Percentiles rank a stretch among this genome's conserved stretches.
These are phyloP conservation scores for Acanthamoeba healyi DNA, from an alignment of 208 protist genomes.

Conservation along the genomic window DNA sequence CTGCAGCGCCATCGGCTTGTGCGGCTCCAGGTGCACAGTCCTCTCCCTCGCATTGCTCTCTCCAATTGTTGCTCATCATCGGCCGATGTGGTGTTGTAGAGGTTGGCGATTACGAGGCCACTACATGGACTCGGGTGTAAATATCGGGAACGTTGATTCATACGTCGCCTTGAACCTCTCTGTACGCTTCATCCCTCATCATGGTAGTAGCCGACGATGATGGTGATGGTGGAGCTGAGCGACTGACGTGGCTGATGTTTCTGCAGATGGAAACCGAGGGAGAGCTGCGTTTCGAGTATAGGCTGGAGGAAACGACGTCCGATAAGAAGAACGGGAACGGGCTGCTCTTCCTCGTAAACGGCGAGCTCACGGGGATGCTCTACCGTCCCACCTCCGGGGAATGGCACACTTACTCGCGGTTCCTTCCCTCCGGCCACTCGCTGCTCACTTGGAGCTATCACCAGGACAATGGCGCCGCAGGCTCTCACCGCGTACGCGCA, in stretches of 20 bases:
- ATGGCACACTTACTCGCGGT: background rate
- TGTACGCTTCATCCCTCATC: no score
- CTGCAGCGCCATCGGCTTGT: background rate
- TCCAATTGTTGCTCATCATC: background rate
- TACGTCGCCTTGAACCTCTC: background rate
- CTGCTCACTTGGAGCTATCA: slow-evolving; percentile 40
- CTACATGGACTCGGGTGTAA: slow-evolving; percentile 58
- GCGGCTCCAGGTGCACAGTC: background rate
- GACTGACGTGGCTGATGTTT: background rate
- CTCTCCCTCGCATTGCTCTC: background rate
- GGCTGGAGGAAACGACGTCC: background rate
- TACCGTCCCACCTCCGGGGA: background rate
- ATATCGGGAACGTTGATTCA: background rate
- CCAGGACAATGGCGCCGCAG: slow-evolving; percentile 21
- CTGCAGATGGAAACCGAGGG: slow-evolving; percentile 49
- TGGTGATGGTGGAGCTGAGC: background rate
- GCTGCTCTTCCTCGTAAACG: slow-evolving; percentile 43
- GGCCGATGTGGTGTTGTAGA: background rate
- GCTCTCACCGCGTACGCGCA: background rate
- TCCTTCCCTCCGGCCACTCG: background rate
- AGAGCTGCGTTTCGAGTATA: slow-evolving; percentile 33
- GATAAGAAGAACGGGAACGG: background rate
- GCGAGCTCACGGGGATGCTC: background rate
- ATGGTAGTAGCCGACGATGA: background rate
- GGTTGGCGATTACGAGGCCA: slow-evolving; percentile 53